A percentile compares a stretch with the other conserved stretches of the same genome.
These are phyloP conservation scores for Aspergillus fumigatus DNA, from an alignment of 2,329 filamentous ascomycete genomes.

Conservation along the genomic window DNA sequence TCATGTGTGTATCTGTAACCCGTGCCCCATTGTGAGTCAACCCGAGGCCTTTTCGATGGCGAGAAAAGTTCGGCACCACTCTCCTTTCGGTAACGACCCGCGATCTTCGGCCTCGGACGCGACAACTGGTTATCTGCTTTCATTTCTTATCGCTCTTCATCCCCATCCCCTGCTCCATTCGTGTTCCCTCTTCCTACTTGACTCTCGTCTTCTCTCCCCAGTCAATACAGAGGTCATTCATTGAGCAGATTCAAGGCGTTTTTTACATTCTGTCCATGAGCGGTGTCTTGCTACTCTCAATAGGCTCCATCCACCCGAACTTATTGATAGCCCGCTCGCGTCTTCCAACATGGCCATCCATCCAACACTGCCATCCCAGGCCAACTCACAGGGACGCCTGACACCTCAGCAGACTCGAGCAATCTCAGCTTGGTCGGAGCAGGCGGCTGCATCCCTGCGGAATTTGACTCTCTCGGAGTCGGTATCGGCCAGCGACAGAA, in stretches of 20 bases:
- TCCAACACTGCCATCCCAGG: constrained; percentile 29
- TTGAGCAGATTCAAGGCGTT: neutral
- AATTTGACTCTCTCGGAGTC: constrained; percentile 31
- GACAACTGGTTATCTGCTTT: constrained; percentile 2
- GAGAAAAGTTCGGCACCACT: constrained; percentile 13
- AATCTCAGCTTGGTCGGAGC: constrained; percentile 63
- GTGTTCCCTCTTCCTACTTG: neutral
- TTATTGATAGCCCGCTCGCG: neutral
- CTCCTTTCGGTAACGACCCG: constrained; percentile 4
- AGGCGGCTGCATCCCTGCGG: constrained; percentile 37
- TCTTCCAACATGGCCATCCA: constrained; percentile 39
- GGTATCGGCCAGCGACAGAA: constrained; percentile 8
- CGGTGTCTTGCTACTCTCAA: neutral
- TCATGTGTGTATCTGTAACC: constrained; percentile 11
- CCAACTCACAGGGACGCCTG: constrained; percentile 21
- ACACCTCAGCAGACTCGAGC: constrained; percentile 47
- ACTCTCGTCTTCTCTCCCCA: neutral
- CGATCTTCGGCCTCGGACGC: constrained; percentile 1
- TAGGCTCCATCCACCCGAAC: neutral
- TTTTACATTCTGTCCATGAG: neutral
- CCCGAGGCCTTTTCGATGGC: neutral
- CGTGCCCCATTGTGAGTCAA: constrained; percentile 16
- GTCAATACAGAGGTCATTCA: neutral
- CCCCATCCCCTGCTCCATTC: neutral
- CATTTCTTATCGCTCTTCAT: constrained; percentile 10